phyloP scores from a whole-genome alignment of 495 filamentous ascomycete genomes.

The Daldinia bambusicola region DNA sequence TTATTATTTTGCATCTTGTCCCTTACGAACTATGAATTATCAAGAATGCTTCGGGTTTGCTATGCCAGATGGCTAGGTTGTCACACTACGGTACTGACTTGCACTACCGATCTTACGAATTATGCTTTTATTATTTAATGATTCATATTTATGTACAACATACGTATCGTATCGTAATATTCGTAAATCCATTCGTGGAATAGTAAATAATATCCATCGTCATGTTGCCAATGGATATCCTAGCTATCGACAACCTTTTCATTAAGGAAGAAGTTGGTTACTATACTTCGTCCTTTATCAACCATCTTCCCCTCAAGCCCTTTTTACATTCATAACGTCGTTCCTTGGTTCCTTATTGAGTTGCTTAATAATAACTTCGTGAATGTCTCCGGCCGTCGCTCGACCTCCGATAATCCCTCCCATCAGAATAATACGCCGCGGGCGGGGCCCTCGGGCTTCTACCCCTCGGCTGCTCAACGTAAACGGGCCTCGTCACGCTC shows the following conservation, averaged over 20 bases:
- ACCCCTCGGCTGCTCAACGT: slow-evolving; percentile 26
- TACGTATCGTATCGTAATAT: slow-evolving; percentile 20
- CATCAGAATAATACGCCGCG: slow-evolving; percentile 37
- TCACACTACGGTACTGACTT: neutral
- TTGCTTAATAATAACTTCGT: slow-evolving; percentile 15
- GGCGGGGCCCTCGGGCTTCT: slow-evolving; percentile 45
- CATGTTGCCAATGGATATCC: neutral
- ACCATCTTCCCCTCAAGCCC: neutral
- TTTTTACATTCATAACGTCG: no score
- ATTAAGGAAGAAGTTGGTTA: slow-evolving; percentile 2
- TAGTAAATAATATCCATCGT: neutral
- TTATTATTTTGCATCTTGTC: neutral
- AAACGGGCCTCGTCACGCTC: slow-evolving; percentile 41
- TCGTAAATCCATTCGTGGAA: slow-evolving; percentile 2
- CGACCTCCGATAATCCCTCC: slow-evolving; percentile 36
- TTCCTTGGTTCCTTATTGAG: neutral
- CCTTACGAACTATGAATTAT: neutral
- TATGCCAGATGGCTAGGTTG: neutral
- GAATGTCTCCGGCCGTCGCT: slow-evolving; percentile 35
- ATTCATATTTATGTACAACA: slow-evolving; percentile 20
- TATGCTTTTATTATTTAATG: slow-evolving; percentile 16
- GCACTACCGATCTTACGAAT: neutral
- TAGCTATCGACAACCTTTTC: neutral
- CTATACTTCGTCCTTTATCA: neutral
- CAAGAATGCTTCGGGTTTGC: neutral